A percentile compares a stretch with the other conserved stretches of the same genome.
Conservation (phyloP, 176 grass and related monocot genomes). For the Oryza longistaminata region DNA sequence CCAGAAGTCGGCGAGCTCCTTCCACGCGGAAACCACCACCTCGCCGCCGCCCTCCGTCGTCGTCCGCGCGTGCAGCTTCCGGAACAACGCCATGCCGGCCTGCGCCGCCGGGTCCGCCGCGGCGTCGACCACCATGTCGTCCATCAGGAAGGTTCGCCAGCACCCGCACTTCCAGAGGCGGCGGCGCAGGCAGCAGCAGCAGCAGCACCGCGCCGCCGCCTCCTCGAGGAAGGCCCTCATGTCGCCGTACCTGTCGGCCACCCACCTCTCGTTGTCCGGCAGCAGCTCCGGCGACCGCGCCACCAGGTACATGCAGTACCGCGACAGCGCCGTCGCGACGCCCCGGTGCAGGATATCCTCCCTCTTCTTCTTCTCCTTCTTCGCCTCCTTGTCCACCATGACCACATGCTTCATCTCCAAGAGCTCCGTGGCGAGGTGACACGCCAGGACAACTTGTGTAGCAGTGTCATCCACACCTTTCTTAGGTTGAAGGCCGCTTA, state of each 20-base stretch:
- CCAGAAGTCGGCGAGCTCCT: conserved; percentile 5
- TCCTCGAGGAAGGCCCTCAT: not conserved
- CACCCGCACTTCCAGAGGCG: not conserved
- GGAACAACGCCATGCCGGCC: not conserved
- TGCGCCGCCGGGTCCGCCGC: not conserved
- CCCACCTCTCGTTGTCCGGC: conserved; percentile 16
- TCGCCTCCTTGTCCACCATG: not conserved
- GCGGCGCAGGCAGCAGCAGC: not conserved
- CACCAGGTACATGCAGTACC: conserved; percentile 41
- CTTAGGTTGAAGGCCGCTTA: not conserved
- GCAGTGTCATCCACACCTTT: not conserved
- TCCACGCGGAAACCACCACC: not conserved
- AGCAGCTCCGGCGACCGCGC: not conserved
- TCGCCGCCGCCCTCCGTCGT: no score
- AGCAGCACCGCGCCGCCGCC: not conserved
- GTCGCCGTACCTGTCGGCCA: not conserved
- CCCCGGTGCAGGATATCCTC: not conserved
- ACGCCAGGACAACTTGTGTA: not conserved
- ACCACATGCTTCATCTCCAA: not conserved
- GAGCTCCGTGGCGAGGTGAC: conserved; percentile 33
- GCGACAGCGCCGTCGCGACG: not conserved
- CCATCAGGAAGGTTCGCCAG: not conserved
- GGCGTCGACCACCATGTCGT: no score
- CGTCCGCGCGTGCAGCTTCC: no score
- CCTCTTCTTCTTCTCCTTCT: not conserved